Evolutionary conservation across 179 eudicot species (phyloP).

Genomic region (Beta lomatogona): DNA sequence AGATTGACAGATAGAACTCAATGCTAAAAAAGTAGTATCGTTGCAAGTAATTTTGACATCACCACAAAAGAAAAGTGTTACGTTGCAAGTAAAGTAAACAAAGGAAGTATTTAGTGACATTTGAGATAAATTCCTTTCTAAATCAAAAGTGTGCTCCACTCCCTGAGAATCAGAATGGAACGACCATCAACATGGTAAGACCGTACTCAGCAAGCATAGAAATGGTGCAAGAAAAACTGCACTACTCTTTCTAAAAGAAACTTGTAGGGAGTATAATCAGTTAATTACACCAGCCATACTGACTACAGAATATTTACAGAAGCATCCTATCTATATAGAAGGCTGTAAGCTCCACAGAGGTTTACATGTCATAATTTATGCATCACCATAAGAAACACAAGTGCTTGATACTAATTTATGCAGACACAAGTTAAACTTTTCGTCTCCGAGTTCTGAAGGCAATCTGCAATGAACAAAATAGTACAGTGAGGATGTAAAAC

Average conservation of each 20-base stretch:
- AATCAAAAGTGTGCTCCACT: too few species aligned
- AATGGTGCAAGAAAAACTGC: too few species aligned
- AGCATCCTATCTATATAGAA: neutral
- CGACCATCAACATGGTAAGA: neutral
- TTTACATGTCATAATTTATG: conserved; percentile 10
- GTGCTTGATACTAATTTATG: neutral
- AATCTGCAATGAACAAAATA: conserved; percentile 35
- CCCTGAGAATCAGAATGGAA: neutral
- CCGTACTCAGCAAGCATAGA: neutral
- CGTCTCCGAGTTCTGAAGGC: conserved; percentile 52
- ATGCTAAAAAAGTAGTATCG: too few species aligned
- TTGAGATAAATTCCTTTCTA: too few species aligned
- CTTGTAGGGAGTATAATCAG: neutral
- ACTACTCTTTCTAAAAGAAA: too few species aligned
- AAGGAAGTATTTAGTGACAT: too few species aligned
- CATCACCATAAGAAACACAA: neutral
- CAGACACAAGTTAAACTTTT: conserved; percentile 29
- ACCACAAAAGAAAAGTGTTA: too few species aligned
- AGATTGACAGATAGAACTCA: too few species aligned
- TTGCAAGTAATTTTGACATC: too few species aligned
- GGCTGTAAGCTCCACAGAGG: conserved; percentile 2
- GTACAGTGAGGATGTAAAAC: neutral
- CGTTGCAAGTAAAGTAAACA: too few species aligned
- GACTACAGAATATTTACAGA: conserved; percentile 9
- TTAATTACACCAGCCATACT: neutral